These are phyloP conservation scores for Stenogyne calaminthoides DNA, from an alignment of 305 asterid genomes.

Conservation along the genomic window DNA sequence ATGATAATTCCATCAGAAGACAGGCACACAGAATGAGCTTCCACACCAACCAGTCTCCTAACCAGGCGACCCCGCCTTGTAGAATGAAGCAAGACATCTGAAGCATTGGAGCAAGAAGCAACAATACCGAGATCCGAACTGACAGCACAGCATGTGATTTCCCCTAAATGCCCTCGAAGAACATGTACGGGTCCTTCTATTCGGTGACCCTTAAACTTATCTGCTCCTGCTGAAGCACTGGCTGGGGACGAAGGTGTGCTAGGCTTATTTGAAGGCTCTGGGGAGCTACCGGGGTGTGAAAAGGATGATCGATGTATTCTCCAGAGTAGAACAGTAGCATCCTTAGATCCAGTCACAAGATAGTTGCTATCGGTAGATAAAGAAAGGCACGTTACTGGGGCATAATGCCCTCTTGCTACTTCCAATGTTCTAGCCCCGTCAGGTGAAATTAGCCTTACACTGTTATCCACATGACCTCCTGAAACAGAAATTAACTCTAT, in stretches of 20 bases:
- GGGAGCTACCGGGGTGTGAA: constrained; percentile 50
- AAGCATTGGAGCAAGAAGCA: constrained; percentile 80
- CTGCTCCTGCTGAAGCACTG: constrained; percentile 41
- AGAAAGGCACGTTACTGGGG: constrained; percentile 91
- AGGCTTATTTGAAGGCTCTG: constrained; percentile 61
- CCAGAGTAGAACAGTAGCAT: constrained; percentile 87
- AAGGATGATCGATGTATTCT: constrained; percentile 67
- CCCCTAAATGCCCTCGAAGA: constrained; percentile 90
- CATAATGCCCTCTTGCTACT: constrained; percentile 94
- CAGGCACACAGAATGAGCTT: constrained; percentile 79
- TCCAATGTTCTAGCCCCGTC: constrained; percentile 97
- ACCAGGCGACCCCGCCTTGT: constrained; percentile 82
- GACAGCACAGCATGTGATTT: constrained; percentile 78
- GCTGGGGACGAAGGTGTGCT: constrained; percentile 60
- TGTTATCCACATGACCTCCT: constrained; percentile 98
- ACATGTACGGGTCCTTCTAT: constrained; percentile 96
- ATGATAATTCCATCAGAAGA: constrained; percentile 82
- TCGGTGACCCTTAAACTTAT: constrained; percentile 54
- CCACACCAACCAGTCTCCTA: constrained; percentile 72
- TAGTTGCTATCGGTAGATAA: constrained; percentile 80
- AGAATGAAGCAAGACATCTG: constrained; percentile 87
- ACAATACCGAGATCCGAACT: constrained; percentile 95
- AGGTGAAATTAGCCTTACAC: constrained; percentile 83
- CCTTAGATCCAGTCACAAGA: constrained; percentile 95
- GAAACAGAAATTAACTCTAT: constrained; percentile 30